Evolutionary conservation across 2,329 filamentous ascomycete species (phyloP), one percentile per base, ranked within the genome.

Genomic region (Fusarium falciforme): DNA sequence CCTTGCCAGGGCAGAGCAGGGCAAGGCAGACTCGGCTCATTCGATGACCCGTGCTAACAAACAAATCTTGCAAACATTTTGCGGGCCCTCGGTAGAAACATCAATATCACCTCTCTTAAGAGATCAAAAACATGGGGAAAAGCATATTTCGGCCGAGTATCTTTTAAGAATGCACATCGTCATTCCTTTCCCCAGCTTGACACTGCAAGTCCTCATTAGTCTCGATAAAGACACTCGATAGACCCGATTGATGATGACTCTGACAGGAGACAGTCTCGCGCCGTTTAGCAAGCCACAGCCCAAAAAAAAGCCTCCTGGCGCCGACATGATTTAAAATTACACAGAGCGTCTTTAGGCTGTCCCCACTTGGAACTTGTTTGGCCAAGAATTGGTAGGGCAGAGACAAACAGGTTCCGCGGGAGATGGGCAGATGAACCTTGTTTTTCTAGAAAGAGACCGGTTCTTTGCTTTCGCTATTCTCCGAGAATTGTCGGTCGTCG

Each of bases 401-500:
- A 52, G 25, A 52, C 16, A 38, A 22, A 25, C 17, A 52, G 16
- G 33, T 38, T 58, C 55, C 17, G 17, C 55, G 55, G 55, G 33
- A 35, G 55, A 35, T 38, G 55, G 35, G 20, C 35, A 52, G 42
- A 25, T 17, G 36, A 40, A n/a, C 8, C 8, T 47, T 47, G 20
- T 36, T 25, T 14, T 57, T 58, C 22, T 58, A 35, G 33, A 58
- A 54, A 38, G n/a, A 57, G 20, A 25, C 54, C 2, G 20, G 8
- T 14, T 20, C 10, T 14, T 20, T 40, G 10, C 54, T 40, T 17
- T 36, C 54, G 54, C 33, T 38, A 40, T 38, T 35, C 25, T 38
- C 55, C 55, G 55, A 58, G 55, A 58, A 58, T 58, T 58, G 35
- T 58, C 59, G 29, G 40, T 22, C 16, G 16, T 44, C 58, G 58